Evolutionary conservation across 495 filamentous ascomycete genomes (phyloP).

Genomic region (Parmelia sp.): DNA sequence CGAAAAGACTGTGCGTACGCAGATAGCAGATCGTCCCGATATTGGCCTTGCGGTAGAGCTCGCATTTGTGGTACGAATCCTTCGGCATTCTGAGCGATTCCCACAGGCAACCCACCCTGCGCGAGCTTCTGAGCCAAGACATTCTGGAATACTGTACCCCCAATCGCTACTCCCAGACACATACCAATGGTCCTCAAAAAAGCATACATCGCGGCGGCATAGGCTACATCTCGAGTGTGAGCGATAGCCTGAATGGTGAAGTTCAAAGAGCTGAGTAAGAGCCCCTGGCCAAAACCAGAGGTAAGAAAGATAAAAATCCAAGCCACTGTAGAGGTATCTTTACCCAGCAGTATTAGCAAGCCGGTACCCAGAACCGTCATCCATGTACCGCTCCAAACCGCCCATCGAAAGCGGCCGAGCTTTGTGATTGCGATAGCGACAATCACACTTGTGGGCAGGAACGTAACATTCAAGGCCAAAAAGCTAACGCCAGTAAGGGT

Average conservation of each 20-base stretch:
- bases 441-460: conserved; percentile 41
- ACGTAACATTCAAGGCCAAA: conserved; percentile 47
- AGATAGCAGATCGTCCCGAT: background rate
- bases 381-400: conserved; percentile 50
- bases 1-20: background rate
- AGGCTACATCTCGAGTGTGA: conserved; percentile 40
- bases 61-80: background rate
- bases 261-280: conserved; percentile 45
- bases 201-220: conserved; percentile 51
- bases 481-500: conserved; percentile 45
- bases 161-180: conserved; percentile 56
- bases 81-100: background rate
- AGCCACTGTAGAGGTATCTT: conserved; percentile 35
- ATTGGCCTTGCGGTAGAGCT: background rate
- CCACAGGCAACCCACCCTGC: background rate
- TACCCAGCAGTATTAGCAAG: conserved; percentile 40
- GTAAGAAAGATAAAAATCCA: conserved; percentile 50
- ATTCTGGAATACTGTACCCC: conserved; percentile 55
- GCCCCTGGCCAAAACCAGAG: conserved; percentile 47
- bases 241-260: conserved; percentile 49
- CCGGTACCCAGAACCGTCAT: conserved; percentile 42
- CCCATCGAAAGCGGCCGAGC: conserved; percentile 46
- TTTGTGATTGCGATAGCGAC: conserved; percentile 42
- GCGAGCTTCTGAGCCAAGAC: background rate
- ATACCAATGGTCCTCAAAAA: conserved; percentile 57